These are phyloP conservation scores for Boletus sp. DNA, from an alignment of 768 basidiomycete species.

Conservation along the genomic window DNA sequence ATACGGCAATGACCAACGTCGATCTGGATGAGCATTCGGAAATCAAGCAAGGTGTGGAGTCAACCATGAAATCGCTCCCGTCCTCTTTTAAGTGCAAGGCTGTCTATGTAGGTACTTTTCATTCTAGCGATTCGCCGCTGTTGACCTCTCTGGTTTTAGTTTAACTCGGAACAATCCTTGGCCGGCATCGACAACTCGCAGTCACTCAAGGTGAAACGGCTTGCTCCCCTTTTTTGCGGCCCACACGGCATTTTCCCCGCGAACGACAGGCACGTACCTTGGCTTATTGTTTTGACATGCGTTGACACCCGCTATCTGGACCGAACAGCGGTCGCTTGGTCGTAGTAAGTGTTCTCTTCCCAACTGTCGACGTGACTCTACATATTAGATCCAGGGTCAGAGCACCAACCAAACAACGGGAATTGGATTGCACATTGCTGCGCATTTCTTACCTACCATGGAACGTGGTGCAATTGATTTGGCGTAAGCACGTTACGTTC, in stretches of 20 bases:
- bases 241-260: conserved; percentile 4
- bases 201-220: not conserved
- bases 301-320: not conserved
- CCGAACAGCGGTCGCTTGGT: conserved; percentile 10
- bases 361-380: not conserved
- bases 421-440: conserved; percentile 54
- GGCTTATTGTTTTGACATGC: not conserved
- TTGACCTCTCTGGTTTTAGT: conserved; percentile 4
- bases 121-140: not conserved
- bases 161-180: conserved; percentile 10
- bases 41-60: conserved; percentile 4
- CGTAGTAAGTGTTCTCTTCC: conserved; percentile 2
- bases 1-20: conserved; percentile 4
- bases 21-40: conserved; percentile 1
- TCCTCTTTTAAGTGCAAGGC: conserved; percentile 6
- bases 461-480: conserved; percentile 91
- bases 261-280: not conserved
- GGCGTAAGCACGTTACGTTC: conserved; percentile 46
- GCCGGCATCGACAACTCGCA: not conserved
- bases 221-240: not conserved
- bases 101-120: conserved; percentile 1
- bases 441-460: conserved; percentile 91
- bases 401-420: conserved; percentile 91
- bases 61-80: conserved; percentile 9
- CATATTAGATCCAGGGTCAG: conserved; percentile 56